Percentiles rank a stretch among this genome's conserved stretches.
These are phyloP conservation scores for Candida silvatica DNA, from an alignment of 805 yeast species.

Conservation along the genomic window DNA sequence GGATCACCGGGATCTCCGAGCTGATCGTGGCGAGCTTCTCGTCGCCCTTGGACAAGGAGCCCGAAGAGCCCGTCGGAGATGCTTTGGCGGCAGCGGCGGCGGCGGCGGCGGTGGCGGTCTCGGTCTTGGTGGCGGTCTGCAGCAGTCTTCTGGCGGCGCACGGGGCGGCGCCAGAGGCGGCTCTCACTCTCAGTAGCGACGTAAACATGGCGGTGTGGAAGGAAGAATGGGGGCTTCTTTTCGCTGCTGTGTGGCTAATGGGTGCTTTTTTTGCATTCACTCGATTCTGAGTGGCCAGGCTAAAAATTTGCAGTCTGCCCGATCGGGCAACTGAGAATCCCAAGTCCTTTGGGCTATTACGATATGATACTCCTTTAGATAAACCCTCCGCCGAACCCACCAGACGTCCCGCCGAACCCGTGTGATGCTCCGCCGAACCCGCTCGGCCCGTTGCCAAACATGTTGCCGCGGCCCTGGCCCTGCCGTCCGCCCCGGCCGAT, in stretches of 20 bases:
- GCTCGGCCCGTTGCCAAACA: slow-evolving; percentile 8
- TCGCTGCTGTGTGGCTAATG: neutral
- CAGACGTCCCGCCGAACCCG: slow-evolving; percentile 2
- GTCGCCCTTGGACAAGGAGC: neutral
- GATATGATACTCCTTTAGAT: neutral
- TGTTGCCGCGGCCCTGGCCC: slow-evolving; percentile 4
- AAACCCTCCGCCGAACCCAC: slow-evolving; percentile 8
- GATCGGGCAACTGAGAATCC: neutral
- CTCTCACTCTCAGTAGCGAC: neutral
- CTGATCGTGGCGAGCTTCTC: neutral
- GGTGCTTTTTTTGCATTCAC: neutral
- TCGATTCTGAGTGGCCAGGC: neutral
- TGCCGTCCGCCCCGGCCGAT: slow-evolving; percentile 3
- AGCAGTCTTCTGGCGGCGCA: slow-evolving; percentile 1
- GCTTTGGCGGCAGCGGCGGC: slow-evolving; percentile 5
- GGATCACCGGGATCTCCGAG: slow-evolving; percentile 7
- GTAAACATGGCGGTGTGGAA: neutral
- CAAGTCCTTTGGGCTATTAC: no score
- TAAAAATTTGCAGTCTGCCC: no score
- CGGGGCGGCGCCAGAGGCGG: neutral
- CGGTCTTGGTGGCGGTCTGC: slow-evolving; percentile 8
- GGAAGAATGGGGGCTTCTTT: neutral
- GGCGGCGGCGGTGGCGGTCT: slow-evolving; percentile 7
- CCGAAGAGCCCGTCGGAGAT: no score
- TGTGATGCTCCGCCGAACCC: neutral